A percentile compares a stretch with the other conserved stretches of the same genome.
phyloP scores from a whole-genome alignment of 148 eudicot genomes.

The Chenopodium album region DNA sequence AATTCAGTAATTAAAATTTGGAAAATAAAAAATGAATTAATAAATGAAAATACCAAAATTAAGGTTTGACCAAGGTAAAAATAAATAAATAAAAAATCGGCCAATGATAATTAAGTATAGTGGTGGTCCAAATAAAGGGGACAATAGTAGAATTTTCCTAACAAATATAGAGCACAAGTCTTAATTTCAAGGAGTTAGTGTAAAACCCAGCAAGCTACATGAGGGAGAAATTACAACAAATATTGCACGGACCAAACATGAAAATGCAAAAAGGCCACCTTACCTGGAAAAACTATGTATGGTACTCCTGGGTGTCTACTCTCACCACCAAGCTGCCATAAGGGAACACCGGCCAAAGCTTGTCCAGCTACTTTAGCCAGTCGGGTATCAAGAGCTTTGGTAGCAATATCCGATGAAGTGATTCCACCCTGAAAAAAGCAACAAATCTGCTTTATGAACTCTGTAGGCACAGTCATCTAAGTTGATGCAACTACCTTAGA shows the following conservation, averaged over 20 bases:
- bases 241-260: not conserved
- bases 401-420: slow-evolving; percentile 98
- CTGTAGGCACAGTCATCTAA: not conserved
- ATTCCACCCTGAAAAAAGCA: slow-evolving; percentile 76
- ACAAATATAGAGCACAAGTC: slow-evolving; percentile 9
- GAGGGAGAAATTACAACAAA: not conserved
- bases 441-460: slow-evolving; percentile 4
- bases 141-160: too few species aligned
- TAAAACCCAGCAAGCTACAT: not conserved
- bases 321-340: slow-evolving; percentile 91
- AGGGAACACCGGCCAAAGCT: slow-evolving; percentile 91
- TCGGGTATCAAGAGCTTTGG: slow-evolving; percentile 91
- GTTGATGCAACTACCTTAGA: not conserved
- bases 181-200: not conserved
- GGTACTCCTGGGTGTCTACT: slow-evolving; percentile 92
- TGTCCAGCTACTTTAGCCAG: slow-evolving; percentile 88
- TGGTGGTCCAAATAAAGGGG: too few species aligned
- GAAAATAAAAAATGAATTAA: too few species aligned
- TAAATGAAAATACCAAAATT: too few species aligned
- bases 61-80: too few species aligned
- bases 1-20: too few species aligned
- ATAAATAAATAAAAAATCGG: too few species aligned
- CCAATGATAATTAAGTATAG: too few species aligned
- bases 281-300: slow-evolving; percentile 96
- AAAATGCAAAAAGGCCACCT: not conserved